These are phyloP conservation scores for Tephrocybe sp. DNA, from an alignment of 768 basidiomycete species.

Conservation along the genomic window DNA sequence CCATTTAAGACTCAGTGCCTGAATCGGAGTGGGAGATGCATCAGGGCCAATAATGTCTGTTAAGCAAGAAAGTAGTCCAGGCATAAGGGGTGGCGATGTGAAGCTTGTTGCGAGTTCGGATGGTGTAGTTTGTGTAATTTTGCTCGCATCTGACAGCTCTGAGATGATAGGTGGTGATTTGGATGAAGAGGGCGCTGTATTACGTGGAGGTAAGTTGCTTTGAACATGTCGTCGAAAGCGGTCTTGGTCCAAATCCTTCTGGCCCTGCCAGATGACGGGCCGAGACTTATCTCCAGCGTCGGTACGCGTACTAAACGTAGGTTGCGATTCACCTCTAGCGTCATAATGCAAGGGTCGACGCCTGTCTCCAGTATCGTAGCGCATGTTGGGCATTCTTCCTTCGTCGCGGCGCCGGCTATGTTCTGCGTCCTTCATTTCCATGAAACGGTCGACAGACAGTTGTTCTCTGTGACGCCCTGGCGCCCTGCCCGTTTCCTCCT, in stretches of 20 bases:
- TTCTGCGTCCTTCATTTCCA: no score
- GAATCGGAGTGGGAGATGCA: conserved; percentile 73
- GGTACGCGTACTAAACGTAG: not conserved
- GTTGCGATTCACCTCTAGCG: no score
- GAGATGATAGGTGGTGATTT: conserved; percentile 1
- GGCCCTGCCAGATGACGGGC: not conserved
- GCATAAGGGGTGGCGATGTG: conserved; percentile 65
- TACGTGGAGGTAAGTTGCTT: not conserved
- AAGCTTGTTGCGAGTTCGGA: conserved; percentile 41
- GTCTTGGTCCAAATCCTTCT: not conserved
- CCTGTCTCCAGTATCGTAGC: no score
- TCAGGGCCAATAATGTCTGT: conserved; percentile 53
- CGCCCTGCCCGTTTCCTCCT: not conserved
- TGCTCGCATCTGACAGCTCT: conserved; percentile 12
- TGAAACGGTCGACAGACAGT: not conserved
- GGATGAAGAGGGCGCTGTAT: not conserved
- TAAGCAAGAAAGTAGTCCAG: conserved; percentile 59
- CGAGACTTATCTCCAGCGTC: not conserved
- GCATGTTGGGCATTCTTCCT: no score
- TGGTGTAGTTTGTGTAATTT: conserved; percentile 3
- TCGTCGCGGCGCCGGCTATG: no score
- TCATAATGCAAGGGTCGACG: no score
- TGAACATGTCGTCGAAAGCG: not conserved
- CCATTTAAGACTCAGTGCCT: conserved; percentile 68
- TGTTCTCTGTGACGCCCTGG: not conserved